These are phyloP conservation scores for Samsoniella hepiali DNA, from an alignment of 2,329 filamentous ascomycete genomes.

Conservation along the genomic window DNA sequence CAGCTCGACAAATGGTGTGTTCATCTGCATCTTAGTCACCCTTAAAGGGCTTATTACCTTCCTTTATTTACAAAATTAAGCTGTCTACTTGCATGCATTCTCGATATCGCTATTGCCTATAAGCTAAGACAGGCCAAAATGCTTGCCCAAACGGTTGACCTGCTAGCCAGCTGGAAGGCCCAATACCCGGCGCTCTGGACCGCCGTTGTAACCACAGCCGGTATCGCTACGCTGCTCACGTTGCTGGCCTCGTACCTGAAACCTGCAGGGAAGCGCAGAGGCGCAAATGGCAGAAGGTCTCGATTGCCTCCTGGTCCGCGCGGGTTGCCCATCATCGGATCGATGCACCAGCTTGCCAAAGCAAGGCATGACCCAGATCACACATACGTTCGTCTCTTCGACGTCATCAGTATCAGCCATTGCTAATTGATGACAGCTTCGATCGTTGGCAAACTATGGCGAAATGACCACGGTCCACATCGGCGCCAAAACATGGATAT, in stretches of 20 bases:
- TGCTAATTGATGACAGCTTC: neutral
- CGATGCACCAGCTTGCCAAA: neutral
- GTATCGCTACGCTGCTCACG: neutral
- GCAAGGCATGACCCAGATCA: conserved; percentile 1
- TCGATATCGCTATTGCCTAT: neutral
- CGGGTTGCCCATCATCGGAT: conserved; percentile 1
- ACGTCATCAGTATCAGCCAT: neutral
- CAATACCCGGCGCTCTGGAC: neutral
- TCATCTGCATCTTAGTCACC: too few relatives aligned
- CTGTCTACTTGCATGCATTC: neutral
- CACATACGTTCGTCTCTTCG: neutral
- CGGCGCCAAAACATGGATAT: conserved; percentile 38
- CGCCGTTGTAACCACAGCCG: neutral
- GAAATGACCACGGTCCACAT: conserved; percentile 29
- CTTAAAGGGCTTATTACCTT: too few relatives aligned
- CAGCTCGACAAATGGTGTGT: too few relatives aligned
- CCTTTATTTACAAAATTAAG: too few relatives aligned
- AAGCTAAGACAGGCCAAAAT: neutral
- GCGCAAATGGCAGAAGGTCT: neutral
- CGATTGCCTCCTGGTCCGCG: neutral
- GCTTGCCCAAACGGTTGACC: neutral
- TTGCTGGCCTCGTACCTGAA: conserved; percentile 1
- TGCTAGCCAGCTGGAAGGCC: neutral
- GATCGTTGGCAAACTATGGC: conserved; percentile 22
- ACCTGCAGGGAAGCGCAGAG: neutral